Conservation (phyloP, 164 flowering plant genomes). For the Vitis labrusca region DNA sequence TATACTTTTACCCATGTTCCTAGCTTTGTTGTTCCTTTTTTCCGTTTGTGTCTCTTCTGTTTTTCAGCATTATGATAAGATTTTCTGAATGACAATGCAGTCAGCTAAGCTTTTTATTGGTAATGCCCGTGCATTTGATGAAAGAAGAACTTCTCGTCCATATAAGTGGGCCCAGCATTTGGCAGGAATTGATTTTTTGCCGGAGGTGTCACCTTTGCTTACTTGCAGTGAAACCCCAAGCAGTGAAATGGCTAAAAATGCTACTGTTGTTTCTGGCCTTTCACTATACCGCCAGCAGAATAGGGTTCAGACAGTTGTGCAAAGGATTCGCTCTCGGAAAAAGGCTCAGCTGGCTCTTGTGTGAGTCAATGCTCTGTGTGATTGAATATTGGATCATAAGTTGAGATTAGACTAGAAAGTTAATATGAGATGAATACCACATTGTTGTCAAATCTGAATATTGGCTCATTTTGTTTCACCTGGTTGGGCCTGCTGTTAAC, state of each 20-base stretch:
- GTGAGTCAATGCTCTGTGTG: constrained; percentile 78
- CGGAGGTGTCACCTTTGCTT: constrained; percentile 76
- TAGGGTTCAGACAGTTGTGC: constrained; percentile 78
- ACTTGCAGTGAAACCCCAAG: constrained; percentile 37
- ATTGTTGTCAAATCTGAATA: constrained; percentile 26
- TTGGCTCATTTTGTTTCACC: constrained; percentile 12
- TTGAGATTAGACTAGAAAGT: constrained; percentile 8
- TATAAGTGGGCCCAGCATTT: constrained; percentile 98
- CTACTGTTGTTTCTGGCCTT: constrained; percentile 65
- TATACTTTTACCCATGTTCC: neutral
- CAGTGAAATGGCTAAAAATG: constrained; percentile 42
- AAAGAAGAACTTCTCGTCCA: constrained; percentile 69
- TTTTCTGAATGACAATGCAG: constrained; percentile 46
- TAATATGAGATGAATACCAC: constrained; percentile 12
- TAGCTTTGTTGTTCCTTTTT: neutral
- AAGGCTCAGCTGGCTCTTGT: constrained; percentile 91
- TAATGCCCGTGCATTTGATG: constrained; percentile 55
- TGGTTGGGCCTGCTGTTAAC: constrained; percentile 9
- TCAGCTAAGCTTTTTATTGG: constrained; percentile 72
- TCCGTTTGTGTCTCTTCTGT: neutral
- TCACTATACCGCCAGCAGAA: constrained; percentile 85
- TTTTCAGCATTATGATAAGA: neutral
- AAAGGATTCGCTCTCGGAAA: constrained; percentile 75
- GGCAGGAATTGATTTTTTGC: constrained; percentile 93
- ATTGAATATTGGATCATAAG: constrained; percentile 24